phyloP scores from a whole-genome alignment of 805 yeast species.

The Yarrowia osloensis region DNA sequence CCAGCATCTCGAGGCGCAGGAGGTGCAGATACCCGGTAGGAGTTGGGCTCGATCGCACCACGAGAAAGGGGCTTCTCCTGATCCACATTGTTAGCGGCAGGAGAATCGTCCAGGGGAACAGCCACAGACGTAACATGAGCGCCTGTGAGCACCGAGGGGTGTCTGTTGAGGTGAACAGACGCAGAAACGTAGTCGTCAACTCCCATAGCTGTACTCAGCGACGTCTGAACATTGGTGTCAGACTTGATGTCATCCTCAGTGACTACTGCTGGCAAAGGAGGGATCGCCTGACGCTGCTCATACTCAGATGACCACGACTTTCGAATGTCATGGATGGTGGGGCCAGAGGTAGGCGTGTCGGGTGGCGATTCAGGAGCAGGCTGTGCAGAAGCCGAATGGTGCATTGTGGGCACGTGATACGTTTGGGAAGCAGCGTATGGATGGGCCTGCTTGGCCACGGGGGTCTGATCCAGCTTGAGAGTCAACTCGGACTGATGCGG shows the following conservation, averaged over 20 bases:
- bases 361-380: slow-evolving; percentile 4
- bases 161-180: slow-evolving; percentile 28
- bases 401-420: slow-evolving; percentile 1
- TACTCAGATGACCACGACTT: not conserved
- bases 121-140: slow-evolving; percentile 35
- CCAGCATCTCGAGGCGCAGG: not conserved
- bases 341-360: slow-evolving; percentile 11
- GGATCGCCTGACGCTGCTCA: not conserved
- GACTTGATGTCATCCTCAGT: slow-evolving; percentile 8
- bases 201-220: slow-evolving; percentile 15
- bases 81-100: slow-evolving; percentile 5
- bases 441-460: not conserved
- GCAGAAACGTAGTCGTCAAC: slow-evolving; percentile 17
- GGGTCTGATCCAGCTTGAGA: not conserved
- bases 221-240: slow-evolving; percentile 2
- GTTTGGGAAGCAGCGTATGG: not conserved
- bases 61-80: not conserved
- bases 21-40: slow-evolving; percentile 2
- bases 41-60: not conserved
- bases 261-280: slow-evolving; percentile 11
- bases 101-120: slow-evolving; percentile 4
- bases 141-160: slow-evolving; percentile 36
- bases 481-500: slow-evolving; percentile 16
- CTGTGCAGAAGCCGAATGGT: not conserved
- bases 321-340: slow-evolving; percentile 4